Percentiles rank a stretch among this genome's conserved stretches.
Conservation (phyloP, 2,329 filamentous ascomycete genomes). For the Paraconiothyrium sp. region DNA sequence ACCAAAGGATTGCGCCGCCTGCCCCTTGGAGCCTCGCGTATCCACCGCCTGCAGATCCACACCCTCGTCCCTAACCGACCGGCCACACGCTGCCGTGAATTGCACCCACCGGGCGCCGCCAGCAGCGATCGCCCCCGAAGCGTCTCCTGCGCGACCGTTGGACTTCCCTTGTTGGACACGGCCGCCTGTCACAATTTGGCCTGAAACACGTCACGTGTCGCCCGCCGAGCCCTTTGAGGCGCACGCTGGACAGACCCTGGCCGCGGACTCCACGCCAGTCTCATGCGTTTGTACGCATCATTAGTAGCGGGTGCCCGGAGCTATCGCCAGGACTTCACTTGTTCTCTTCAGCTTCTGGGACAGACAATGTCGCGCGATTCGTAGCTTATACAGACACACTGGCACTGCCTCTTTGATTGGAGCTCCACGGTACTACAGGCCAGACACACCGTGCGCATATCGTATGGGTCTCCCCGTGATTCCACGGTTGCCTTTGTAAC, state of each 20-base stretch:
- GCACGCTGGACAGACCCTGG: constrained; percentile 12
- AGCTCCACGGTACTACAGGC: background rate
- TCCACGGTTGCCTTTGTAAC: background rate
- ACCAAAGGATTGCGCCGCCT: constrained; percentile 2
- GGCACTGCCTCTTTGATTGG: background rate
- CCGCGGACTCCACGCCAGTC: constrained; percentile 1
- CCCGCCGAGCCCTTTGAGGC: background rate
- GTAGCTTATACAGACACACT: background rate
- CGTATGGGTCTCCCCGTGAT: background rate
- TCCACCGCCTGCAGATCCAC: constrained; percentile 1
- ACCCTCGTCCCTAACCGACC: background rate
- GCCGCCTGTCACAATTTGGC: constrained; percentile 12
- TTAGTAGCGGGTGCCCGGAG: background rate
- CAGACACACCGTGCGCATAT: background rate
- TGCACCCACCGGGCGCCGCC: background rate
- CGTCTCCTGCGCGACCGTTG: constrained; percentile 12
- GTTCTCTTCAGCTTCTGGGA: background rate
- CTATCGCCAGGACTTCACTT: background rate
- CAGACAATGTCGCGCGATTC: background rate
- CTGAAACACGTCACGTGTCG: constrained; percentile 17
- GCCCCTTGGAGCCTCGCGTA: constrained; percentile 10
- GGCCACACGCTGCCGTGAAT: background rate
- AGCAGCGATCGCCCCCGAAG: constrained; percentile 14
- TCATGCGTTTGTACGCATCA: constrained; percentile 4
- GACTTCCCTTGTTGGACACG: constrained; percentile 6